Evolutionary conservation across 352 stramenopile species (phyloP).

Genomic region (Pythium apleroticum): DNA sequence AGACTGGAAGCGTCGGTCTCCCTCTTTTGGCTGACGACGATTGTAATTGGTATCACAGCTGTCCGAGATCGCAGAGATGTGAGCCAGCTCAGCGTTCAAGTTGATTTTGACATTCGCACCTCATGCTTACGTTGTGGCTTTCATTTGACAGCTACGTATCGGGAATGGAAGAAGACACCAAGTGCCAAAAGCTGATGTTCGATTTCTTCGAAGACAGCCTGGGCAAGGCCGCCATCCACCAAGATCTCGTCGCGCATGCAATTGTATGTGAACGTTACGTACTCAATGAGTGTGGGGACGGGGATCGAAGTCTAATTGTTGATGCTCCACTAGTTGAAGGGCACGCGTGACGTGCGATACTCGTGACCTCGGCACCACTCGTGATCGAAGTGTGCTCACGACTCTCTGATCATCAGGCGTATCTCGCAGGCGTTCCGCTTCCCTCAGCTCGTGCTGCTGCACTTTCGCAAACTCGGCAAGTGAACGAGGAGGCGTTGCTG

Average conservation of each 20-base stretch:
- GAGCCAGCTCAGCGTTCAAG: not conserved
- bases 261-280: slow-evolving; percentile 16
- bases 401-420: slow-evolving; percentile 8
- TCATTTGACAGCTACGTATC: slow-evolving; percentile 18
- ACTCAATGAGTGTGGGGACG: not conserved
- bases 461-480: not conserved
- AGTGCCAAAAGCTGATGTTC: slow-evolving; percentile 22
- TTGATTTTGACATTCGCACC: not conserved
- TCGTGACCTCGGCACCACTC: no score
- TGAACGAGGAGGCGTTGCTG: slow-evolving; percentile 8
- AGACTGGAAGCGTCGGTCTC: not conserved
- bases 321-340: not conserved
- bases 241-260: slow-evolving; percentile 14
- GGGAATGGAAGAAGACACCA: slow-evolving; percentile 13
- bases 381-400: not conserved
- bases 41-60: slow-evolving; percentile 7
- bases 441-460: not conserved
- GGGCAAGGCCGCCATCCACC: not conserved
- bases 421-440: slow-evolving; percentile 20
- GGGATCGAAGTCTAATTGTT: not conserved
- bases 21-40: not conserved
- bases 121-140: not conserved
- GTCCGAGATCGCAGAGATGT: slow-evolving; percentile 14
- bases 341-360: not conserved
- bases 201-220: slow-evolving; percentile 26